Conservation (phyloP, 176 grass and related monocot species). For the Oryza longistaminata region DNA sequence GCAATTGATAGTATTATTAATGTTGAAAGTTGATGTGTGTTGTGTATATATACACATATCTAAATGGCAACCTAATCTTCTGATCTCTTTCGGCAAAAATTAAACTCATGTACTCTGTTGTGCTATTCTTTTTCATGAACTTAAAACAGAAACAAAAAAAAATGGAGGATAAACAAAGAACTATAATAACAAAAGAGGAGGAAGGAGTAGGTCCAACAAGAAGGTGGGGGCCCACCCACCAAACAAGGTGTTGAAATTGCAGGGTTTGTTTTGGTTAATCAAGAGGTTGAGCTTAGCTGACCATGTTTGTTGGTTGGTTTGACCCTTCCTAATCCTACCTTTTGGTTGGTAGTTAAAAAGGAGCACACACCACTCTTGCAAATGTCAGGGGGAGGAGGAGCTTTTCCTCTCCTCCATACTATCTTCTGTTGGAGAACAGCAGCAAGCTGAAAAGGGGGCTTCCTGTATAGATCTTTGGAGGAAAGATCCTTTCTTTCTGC, state of each 20-base stretch:
- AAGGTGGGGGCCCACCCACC: constrained; percentile 4
- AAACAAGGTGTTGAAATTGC: constrained; percentile 21
- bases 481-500: not conserved
- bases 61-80: not conserved
- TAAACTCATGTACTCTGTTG: not conserved
- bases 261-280: not conserved
- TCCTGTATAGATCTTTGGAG: not conserved
- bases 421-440: not conserved
- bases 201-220: not conserved
- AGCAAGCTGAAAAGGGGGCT: not conserved
- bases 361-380: not conserved
- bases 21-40: not conserved
- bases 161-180: not conserved
- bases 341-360: not conserved
- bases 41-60: not conserved
- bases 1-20: not conserved
- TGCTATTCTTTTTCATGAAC: not conserved
- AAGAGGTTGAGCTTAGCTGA: not conserved
- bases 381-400: not conserved
- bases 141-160: not conserved
- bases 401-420: not conserved
- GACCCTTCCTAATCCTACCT: not conserved
- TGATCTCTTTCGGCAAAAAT: not conserved
- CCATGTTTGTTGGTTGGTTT: not conserved
- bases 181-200: not conserved